Conservation (phyloP, 2,329 filamentous ascomycete species). For the Blumeria graminis region DNA sequence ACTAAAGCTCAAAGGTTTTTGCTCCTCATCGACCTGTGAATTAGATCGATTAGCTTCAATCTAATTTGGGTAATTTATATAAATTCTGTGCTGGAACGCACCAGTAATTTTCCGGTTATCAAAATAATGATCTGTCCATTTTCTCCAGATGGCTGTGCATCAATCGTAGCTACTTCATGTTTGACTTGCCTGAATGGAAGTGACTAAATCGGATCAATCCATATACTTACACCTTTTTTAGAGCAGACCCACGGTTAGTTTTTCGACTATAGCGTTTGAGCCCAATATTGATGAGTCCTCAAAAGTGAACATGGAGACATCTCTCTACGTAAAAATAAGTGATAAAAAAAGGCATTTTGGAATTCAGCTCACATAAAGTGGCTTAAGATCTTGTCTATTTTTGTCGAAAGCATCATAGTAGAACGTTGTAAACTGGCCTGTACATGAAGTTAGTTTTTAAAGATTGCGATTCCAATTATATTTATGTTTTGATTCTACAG, state of each 20-base stretch:
- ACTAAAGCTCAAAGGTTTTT: conserved; percentile 72
- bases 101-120: conserved; percentile 67
- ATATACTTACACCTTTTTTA: neutral
- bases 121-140: conserved; percentile 57
- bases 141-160: conserved; percentile 54
- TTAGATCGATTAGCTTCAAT: conserved; percentile 4
- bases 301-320: conserved; percentile 81
- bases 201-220: conserved; percentile 21
- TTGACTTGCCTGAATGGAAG: conserved; percentile 63
- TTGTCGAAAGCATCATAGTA: conserved; percentile 79
- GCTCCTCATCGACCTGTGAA: conserved; percentile 59
- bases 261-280: conserved; percentile 42
- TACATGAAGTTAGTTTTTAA: neutral
- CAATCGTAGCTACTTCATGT: conserved; percentile 54
- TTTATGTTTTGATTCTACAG: too few relatives aligned
- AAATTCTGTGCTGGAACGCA: conserved; percentile 20
- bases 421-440: conserved; percentile 70
- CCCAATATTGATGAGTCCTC: conserved; percentile 48
- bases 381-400: conserved; percentile 36
- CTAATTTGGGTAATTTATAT: neutral
- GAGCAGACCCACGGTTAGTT: conserved; percentile 41
- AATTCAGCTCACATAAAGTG: conserved; percentile 54
- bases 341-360: neutral
- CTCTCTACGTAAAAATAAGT: conserved; percentile 28
- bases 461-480: neutral